Percentiles rank a stretch among this genome's conserved stretches.
Conservation (phyloP, 2,329 filamentous ascomycete species). For the Botrytis porri region DNA sequence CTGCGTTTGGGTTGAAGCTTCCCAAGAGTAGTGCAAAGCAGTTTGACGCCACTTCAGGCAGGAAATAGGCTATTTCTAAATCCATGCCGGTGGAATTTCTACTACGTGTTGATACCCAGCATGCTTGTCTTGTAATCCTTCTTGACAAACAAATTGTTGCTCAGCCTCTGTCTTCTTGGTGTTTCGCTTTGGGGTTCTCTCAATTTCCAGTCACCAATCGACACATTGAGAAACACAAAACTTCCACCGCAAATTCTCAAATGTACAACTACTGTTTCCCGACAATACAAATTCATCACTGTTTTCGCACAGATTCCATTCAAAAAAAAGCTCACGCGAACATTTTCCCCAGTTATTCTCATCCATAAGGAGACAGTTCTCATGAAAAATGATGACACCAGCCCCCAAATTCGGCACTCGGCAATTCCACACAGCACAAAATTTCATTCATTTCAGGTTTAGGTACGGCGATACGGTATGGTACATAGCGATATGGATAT, state of each 20-base stretch:
- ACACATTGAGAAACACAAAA: neutral
- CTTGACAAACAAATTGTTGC: fast-evolving
- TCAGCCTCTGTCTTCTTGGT: neutral
- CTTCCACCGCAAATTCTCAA: neutral
- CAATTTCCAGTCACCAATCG: too few relatives aligned
- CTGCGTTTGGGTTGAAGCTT: neutral
- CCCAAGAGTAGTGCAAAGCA: neutral
- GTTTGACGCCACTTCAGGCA: neutral
- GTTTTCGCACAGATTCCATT: neutral
- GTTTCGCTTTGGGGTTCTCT: neutral
- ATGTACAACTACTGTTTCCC: neutral
- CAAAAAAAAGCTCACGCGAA: neutral
- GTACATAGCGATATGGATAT: neutral
- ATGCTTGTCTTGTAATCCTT: neutral
- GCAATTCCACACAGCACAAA: neutral
- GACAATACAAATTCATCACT: neutral
- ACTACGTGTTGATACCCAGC: neutral
- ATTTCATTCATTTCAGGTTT: too few relatives aligned
- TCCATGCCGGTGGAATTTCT: fast-evolving
- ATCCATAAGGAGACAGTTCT: neutral
- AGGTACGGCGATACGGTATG: neutral
- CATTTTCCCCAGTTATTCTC: neutral
- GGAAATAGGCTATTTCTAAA: neutral
- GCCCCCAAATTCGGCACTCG: neutral
- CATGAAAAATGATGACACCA: neutral